Evolutionary conservation across 2,329 filamentous ascomycete species (phyloP).

Genomic region (Polytolypa hystricis): DNA sequence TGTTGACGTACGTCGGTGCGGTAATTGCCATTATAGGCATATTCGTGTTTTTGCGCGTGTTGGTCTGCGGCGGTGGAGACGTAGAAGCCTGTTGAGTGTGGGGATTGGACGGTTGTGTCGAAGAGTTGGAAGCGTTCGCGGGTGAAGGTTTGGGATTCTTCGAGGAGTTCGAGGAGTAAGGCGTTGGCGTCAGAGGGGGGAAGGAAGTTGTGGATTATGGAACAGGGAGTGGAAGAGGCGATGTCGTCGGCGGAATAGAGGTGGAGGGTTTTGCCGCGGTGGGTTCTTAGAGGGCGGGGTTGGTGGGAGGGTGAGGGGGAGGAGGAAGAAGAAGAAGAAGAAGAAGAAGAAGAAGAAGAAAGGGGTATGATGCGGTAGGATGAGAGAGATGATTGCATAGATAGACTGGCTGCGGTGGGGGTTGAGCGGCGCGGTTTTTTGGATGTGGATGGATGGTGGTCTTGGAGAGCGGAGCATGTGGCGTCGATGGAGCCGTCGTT

Average conservation of each 20-base stretch:
- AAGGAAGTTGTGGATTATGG: conserved; percentile 85
- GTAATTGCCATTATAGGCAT: conserved; percentile 71
- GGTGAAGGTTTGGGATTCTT: conserved; percentile 60
- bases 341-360: background rate
- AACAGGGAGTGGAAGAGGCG: conserved; percentile 74
- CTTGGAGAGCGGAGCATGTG: conserved; percentile 47
- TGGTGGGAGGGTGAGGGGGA: conserved; percentile 10
- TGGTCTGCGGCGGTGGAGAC: conserved; percentile 64
- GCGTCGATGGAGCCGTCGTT: conserved; percentile 64
- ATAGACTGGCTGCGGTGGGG: conserved; percentile 27
- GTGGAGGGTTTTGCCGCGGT: conserved; percentile 72
- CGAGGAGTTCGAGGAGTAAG: conserved; percentile 63
- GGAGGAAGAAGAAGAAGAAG: background rate
- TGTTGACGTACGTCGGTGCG: conserved; percentile 66
- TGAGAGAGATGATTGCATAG: conserved; percentile 54
- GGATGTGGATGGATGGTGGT: conserved; percentile 11
- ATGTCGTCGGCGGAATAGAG: conserved; percentile 74
- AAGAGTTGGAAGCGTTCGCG: conserved; percentile 73
- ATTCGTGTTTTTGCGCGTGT: conserved; percentile 61
- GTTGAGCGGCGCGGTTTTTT: conserved; percentile 33
- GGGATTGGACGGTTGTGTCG: conserved; percentile 72
- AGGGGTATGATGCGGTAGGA: conserved; percentile 18
- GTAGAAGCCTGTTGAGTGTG: conserved; percentile 75
- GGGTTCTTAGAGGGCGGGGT: conserved; percentile 46
- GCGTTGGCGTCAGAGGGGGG: conserved; percentile 58